Evolutionary conservation across 345 rosid species (phyloP).

Genomic region (Gossypium australe): DNA sequence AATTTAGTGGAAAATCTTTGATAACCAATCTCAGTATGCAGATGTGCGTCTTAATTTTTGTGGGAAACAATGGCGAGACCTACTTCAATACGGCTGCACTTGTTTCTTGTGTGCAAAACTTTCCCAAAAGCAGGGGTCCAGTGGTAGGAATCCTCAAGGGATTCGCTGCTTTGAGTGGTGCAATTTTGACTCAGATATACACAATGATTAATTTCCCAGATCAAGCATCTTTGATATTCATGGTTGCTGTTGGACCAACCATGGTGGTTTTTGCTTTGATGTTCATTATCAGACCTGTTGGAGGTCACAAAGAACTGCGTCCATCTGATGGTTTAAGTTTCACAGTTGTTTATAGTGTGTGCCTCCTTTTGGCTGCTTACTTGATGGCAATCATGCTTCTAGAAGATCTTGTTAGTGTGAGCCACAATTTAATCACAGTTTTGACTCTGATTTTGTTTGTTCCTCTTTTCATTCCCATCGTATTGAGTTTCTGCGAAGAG

Average conservation of each 20-base stretch:
- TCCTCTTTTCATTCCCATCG: constrained; percentile 58
- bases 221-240: constrained; percentile 77
- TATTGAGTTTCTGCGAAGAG: constrained; percentile 45
- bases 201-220: constrained; percentile 67
- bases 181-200: constrained; percentile 87
- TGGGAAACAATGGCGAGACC: constrained; percentile 91
- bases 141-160: constrained; percentile 97
- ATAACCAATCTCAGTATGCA: constrained; percentile 24
- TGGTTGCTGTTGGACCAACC: constrained; percentile 92
- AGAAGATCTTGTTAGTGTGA: constrained; percentile 64
- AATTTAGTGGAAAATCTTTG: neutral
- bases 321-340: constrained; percentile 60
- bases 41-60: constrained; percentile 90
- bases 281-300: constrained; percentile 86
- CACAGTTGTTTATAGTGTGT: constrained; percentile 63
- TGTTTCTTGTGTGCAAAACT: constrained; percentile 93
- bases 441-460: constrained; percentile 58
- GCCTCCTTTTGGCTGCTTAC: constrained; percentile 78
- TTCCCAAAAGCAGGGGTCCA: constrained; percentile 95
- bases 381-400: constrained; percentile 87
- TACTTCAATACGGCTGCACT: constrained; percentile 89
- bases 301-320: constrained; percentile 79
- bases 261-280: constrained; percentile 63
- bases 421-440: constrained; percentile 32
- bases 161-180: constrained; percentile 89